Conservation (phyloP, 768 basidiomycete genomes). For the Calocybe indica region DNA sequence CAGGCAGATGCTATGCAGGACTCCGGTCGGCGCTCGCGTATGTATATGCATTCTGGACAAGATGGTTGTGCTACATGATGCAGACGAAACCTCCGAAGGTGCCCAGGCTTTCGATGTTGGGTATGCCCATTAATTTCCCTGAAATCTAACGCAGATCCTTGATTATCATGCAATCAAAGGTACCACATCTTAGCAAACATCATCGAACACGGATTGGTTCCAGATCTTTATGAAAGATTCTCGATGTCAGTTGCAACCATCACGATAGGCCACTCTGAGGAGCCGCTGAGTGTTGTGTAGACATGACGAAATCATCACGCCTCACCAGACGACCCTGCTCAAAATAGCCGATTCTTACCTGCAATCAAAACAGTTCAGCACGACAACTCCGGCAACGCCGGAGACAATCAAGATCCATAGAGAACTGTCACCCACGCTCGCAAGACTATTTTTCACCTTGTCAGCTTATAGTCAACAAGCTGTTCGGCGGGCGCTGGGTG, state of each 20-base stretch:
- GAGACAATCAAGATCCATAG: slow-evolving; percentile 31
- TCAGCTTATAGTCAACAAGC: slow-evolving; percentile 51
- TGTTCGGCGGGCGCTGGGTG: slow-evolving; percentile 41
- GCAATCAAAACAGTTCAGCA: slow-evolving; percentile 40
- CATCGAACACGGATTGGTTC: slow-evolving; percentile 53
- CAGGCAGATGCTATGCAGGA: slow-evolving; percentile 49
- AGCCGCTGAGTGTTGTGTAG: slow-evolving; percentile 27
- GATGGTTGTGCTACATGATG: slow-evolving; percentile 67
- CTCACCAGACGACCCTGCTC: slow-evolving; percentile 82
- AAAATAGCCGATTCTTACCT: slow-evolving; percentile 85
- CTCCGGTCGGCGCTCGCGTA: slow-evolving; percentile 55
- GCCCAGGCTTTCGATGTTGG: slow-evolving; percentile 73
- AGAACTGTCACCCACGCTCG: slow-evolving; percentile 51
- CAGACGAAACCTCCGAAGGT: slow-evolving; percentile 55
- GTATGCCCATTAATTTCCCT: slow-evolving; percentile 30
- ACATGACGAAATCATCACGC: slow-evolving; percentile 65
- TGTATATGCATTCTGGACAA: slow-evolving; percentile 65
- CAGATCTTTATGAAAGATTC: slow-evolving; percentile 55
- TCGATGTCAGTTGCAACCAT: slow-evolving; percentile 42
- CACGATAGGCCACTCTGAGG: slow-evolving; percentile 5
- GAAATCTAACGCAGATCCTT: slow-evolving; percentile 3
- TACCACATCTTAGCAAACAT: slow-evolving; percentile 62
- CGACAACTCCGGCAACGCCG: slow-evolving; percentile 21
- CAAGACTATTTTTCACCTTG: slow-evolving; percentile 55
- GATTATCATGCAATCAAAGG: slow-evolving; percentile 26